These are phyloP conservation scores for Schizochytrium sp. DNA, from an alignment of 108 stramenopile species.

Conservation along the genomic window DNA sequence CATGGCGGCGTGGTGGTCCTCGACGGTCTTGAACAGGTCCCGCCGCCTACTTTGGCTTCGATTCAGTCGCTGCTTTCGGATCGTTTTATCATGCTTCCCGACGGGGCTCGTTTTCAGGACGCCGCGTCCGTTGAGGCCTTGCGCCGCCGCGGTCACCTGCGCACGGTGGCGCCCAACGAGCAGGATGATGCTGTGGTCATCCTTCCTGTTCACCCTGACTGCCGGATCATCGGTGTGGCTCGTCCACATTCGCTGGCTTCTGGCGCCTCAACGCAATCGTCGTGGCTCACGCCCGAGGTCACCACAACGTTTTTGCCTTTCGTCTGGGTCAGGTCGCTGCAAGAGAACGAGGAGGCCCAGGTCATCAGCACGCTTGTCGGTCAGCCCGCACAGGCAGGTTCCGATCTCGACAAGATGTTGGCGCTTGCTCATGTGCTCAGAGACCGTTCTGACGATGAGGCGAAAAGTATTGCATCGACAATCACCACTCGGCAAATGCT, in stretches of 20 bases:
- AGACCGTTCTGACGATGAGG: not conserved
- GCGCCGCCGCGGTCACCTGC: not conserved
- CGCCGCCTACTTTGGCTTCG: not conserved
- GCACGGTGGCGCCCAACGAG: not conserved
- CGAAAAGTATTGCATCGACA: not conserved
- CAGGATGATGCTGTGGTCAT: not conserved
- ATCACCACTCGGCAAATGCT: not conserved
- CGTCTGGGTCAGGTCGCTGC: not conserved
- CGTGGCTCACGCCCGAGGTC: constrained; percentile 58
- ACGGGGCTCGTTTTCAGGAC: not conserved
- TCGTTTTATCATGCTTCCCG: not conserved
- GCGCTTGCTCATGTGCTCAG: not conserved
- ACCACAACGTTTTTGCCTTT: constrained; percentile 31
- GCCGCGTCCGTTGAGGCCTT: not conserved
- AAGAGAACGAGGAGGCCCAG: not conserved
- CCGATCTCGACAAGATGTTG: not conserved
- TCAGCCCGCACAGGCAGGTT: not conserved
- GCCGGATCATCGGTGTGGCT: not conserved
- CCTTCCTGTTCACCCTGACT: not conserved
- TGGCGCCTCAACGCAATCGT: not conserved
- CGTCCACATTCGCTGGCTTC: not conserved
- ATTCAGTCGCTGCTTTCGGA: not conserved
- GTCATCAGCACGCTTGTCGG: not conserved
- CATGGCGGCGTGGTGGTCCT: constrained; percentile 54
- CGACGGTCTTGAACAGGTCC: constrained; percentile 62